Base-by-base conservation (phyloP, 2,329 filamentous ascomycete genomes). In the Pseudocercospora cruenta region DNA sequence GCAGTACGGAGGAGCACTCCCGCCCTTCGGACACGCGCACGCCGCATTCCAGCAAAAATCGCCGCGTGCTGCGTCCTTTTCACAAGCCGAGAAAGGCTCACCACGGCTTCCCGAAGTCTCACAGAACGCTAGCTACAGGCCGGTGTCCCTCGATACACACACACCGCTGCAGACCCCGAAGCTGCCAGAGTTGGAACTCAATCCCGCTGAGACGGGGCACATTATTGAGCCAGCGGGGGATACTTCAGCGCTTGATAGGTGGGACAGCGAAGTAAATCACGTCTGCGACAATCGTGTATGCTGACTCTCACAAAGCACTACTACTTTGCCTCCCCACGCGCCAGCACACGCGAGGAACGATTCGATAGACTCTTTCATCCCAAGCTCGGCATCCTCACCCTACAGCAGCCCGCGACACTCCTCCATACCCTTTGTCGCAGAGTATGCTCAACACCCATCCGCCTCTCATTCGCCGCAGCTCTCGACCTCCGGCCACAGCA, bases 41-140 rank as follows among this genome's bases (percentile, higher is more conserved):
- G 19, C 55, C 28, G 85, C 72, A 76, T 87, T 68, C 85, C 62
- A 64, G 16, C 66, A 81, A 81, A 78, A 80, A 68, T 82, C 83
- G 60, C 81, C 84, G 69, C 76, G 83, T 63, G 78, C 82, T 64
- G 75, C 76, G 62, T 80, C 78, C 57, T 81, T 81, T 72, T 78
- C 79, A 39, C 75, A 76, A 63, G 75, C 78, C 70, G 78, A 75
- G 76, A 82, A 73, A 78, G 81, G 71, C 76, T 83, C 75, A 71
- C 81, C 71, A 58, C 74, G 74, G 64, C 67, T 74, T 70, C 69
- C 68, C 68, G 73, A 75, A 21, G 51, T 19, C 51, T 28, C 26
- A 5, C 19, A 22, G 28, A 19, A 12, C 21, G 70, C 71, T 24
- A 63, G 64, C 21, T 68, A 69, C 53, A 69, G 75, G 61, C 75